phyloP scores from a whole-genome alignment of 1,284 basidiomycete species.

The Ustilago nuda region DNA sequence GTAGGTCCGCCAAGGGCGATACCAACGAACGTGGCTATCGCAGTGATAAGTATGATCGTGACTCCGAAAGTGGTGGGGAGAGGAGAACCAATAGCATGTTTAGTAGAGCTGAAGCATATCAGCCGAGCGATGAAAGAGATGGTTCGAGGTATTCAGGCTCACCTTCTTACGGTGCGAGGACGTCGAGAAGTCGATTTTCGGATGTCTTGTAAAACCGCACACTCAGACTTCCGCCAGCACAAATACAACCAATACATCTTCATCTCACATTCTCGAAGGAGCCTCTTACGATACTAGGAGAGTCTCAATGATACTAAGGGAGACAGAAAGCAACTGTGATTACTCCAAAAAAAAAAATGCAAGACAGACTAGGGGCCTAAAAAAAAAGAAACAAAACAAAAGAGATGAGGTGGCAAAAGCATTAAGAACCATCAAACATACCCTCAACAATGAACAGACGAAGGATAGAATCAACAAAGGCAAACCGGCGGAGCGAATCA shows the following conservation, averaged over 20 bases:
- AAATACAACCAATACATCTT: no score
- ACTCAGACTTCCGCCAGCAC: not conserved
- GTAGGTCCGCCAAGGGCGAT: not conserved
- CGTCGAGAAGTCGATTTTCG: not conserved
- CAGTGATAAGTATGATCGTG: conserved; percentile 1
- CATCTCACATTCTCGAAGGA: not conserved
- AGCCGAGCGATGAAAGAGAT: not conserved
- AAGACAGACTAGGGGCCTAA: not conserved
- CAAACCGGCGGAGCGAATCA: not conserved
- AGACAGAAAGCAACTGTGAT: conserved; percentile 6
- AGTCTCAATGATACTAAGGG: not conserved
- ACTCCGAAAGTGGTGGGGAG: not conserved
- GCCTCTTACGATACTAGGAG: not conserved
- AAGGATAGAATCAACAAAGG: not conserved
- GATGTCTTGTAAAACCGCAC: not conserved
- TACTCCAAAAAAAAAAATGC: conserved; percentile 1
- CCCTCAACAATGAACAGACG: not conserved
- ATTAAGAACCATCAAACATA: not conserved
- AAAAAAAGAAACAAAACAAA: not conserved
- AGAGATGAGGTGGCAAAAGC: not conserved
- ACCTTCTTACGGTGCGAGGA: not conserved
- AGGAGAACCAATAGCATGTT: not conserved
- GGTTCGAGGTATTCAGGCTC: not conserved
- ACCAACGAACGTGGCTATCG: not conserved
- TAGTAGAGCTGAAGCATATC: not conserved